Percentiles rank a stretch among this genome's conserved stretches.
These are phyloP conservation scores for Houttuynia cordata DNA, from an alignment of 164 flowering plant genomes.

Conservation along the genomic window DNA sequence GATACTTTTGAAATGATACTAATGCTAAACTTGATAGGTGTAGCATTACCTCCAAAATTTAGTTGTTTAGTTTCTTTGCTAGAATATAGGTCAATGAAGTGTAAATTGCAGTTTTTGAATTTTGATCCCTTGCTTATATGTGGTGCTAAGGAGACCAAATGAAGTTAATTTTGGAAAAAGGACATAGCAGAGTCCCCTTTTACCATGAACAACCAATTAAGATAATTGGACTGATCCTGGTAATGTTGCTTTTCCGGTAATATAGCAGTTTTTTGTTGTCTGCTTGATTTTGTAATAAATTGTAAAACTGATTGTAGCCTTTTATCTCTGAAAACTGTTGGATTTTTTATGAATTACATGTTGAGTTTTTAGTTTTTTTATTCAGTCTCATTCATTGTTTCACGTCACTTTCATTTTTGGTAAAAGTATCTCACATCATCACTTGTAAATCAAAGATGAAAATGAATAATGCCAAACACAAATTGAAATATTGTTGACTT, in stretches of 20 bases:
- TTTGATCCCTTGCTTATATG: neutral
- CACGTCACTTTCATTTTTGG: no score
- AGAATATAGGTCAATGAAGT: neutral
- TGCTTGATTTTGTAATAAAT: no score
- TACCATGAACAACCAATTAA: constrained; percentile 82
- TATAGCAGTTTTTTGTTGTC: neutral
- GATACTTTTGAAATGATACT: constrained; percentile 77
- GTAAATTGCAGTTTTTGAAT: neutral
- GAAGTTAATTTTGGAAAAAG: constrained; percentile 46
- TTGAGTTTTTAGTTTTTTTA: no score
- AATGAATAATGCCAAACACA: neutral
- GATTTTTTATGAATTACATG: no score
- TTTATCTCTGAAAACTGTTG: no score
- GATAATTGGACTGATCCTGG: constrained; percentile 89
- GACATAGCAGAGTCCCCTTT: constrained; percentile 95
- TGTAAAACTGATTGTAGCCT: no score
- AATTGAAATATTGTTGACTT: neutral
- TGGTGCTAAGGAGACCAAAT: constrained; percentile 30
- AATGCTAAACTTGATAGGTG: constrained; percentile 53
- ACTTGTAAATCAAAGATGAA: no score
- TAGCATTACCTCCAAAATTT: neutral
- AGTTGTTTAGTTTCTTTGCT: no score
- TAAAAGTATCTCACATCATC: neutral
- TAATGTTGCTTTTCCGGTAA: constrained; percentile 12
- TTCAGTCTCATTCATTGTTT: no score